Evolutionary conservation across 2,329 filamentous ascomycete genomes (phyloP), one percentile per base, ranked within the genome.

Genomic region (Botrytis fragariae): DNA sequence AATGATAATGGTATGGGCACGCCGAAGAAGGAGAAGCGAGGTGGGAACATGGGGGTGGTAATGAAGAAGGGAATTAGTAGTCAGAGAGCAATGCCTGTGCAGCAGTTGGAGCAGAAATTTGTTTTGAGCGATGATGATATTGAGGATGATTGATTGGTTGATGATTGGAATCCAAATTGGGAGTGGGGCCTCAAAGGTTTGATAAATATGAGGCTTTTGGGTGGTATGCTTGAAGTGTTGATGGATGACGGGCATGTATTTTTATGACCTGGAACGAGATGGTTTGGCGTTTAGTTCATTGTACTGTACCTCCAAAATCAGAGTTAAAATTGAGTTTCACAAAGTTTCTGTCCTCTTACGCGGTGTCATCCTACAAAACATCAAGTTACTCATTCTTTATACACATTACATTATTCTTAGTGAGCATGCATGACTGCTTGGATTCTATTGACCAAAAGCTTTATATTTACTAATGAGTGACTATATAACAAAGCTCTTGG

Each of bases 81-180:
- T 59, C 70, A 74, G 75, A 14, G 42, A 32, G 64, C 54, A 16
- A 22, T 79, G 39, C 73, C 77, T 14, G 59, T 78, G 37, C 69
- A 73, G 69, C 75, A 79, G 68, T 60, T 45, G 75, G 83, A 90
- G 75, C 89, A 90, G 81, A 92, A 91, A 78, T 83, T 95, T 76
- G 88, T 93, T 62, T 83, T 95, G 59, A 93, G 91, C 77, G 93
- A 96, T 79, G 93, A 96, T 82, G 93, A 96, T 84, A 95, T 96
- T 80, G 92, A 94, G 81, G 93, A 95, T 76, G 78, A 80, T 76
- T 79, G 69, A 77, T n/a, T 18, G 25, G n/a, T 16, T 54, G 51
- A 29, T 54, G 51, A 54, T 54, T 54, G 51, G 14, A 32, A 57
- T 29, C 5, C 32, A 8, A 4, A 16, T 25, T 20, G 14, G 16